Evolutionary conservation across 495 filamentous ascomycete species (phyloP), one percentile per base, ranked within the genome.

Genomic region (Gamarada debralockiae): DNA sequence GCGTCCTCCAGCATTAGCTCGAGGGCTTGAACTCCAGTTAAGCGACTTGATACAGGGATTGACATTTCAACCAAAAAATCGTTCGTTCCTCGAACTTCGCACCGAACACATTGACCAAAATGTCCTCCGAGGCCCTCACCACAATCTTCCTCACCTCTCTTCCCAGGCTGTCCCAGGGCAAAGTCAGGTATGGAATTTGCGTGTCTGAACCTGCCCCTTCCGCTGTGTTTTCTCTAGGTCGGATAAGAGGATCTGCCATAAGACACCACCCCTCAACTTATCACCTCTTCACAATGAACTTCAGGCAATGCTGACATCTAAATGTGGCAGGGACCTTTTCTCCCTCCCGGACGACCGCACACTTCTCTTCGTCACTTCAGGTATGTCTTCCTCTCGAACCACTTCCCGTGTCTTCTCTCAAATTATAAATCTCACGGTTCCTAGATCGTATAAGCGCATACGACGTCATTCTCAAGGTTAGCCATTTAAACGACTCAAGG

Each of bases 351-450:
- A 49, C 25, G 44, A 50, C 27, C 23, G 33, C 24, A 55, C 52
- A 21, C 43, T 55, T 23, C 45, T 55, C 14, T 55, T 55, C 24
- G 52, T 55, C 33, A 50, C 52, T 36, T 48, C 52, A 40, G 52
- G 33, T 55, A 48, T 41, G 38, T 41, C 38, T 41, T 41, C 38
- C 9, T 41, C 38, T 9, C 38, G 38, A 41, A 41, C 17, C 38
- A 41, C 10, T 41, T 41, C 38, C 38, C 38, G 18, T 41, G 17
- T 41, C 38, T 41, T 41, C 38, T 41, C 38, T 41, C 38, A 41
- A 41, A 41, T 18, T 41, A 41, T 41, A 41, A 41, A 41, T 41
- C 38, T 41, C 38, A 41, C 17, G 38, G 38, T 41, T 41, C 38
- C 38, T 41, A 41, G 38, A 41, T 41, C 38, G 52, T 34, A 49